Base-by-base conservation (phyloP, 2,329 filamentous ascomycete genomes). In the Orbilia blumenaviensis region DNA sequence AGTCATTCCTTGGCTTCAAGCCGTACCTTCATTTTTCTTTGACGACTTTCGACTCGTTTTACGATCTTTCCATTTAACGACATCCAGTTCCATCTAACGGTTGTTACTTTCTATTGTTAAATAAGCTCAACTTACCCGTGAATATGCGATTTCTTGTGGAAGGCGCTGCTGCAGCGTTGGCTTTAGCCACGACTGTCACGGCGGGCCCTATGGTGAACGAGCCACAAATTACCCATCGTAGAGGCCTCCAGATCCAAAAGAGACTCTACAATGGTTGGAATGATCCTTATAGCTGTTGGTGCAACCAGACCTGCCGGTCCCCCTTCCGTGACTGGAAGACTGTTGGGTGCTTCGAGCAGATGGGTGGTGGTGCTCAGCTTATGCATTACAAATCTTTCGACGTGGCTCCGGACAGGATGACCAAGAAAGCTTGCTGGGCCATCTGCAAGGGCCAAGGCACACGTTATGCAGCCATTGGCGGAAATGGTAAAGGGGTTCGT, bases 251-350 rank as follows among this genome's bases (percentile, higher is more conserved):
- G 21, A 16, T 44, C 41, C 41, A 44, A 7, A 44, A 44, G 41
- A 44, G 41, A 44, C 16, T 16, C 5, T 44, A 21, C 16, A 18
- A 8, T 14, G 38, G 38, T 9, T 44, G 41, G 41, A 18, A 23
- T 6, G 41, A 4, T 10, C 16, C 58, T 5, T 62, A 62, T 34
- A 41, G 58, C 12, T 62, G 58, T n/a, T 62, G 58, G 58, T 62
- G 58, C 10, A 46, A 48, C n/a, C 23, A 62, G 14, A 4, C 21
- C 9, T 62, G 58, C 41, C 34, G 48, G 23, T 34, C 21, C n/a
- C n/a, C 36, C 7, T 34, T 46, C 27, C 58, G 41, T 14, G 27
- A 34, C 9, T 54, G 18, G 27, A 36, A 54, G n/a, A n/a, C 34
- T 16, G 14, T 54, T 12, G 29, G 50, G 9, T 54, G 50, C 27